These are phyloP conservation scores for Chalaropsis ovoidea DNA, from an alignment of 2,329 filamentous ascomycete species.

Conservation along the genomic window DNA sequence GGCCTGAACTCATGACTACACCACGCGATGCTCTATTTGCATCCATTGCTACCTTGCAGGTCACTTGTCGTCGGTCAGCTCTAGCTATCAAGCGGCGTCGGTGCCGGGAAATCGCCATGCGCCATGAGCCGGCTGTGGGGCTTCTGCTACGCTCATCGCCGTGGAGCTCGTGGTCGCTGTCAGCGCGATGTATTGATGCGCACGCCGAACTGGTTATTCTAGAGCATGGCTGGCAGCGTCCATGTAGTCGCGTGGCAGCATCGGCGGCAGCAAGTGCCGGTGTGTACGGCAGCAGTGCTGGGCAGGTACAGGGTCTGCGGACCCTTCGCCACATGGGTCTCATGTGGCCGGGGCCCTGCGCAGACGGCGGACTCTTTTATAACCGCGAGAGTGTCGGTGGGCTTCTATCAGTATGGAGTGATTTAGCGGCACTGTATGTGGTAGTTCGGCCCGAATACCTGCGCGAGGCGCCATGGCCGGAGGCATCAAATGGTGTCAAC, in stretches of 20 bases:
- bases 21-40: constrained; percentile 10
- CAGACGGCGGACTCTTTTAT: constrained; percentile 18
- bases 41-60: constrained; percentile 7
- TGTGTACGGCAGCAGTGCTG: constrained; percentile 15
- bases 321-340: constrained; percentile 12
- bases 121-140: not conserved
- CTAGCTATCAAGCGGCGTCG: not conserved
- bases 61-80: constrained; percentile 14
- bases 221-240: constrained; percentile 23
- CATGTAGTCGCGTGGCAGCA: constrained; percentile 17
- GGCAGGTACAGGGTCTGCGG: constrained; percentile 16
- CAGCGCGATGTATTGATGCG: constrained; percentile 14
- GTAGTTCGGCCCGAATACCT: constrained; percentile 22
- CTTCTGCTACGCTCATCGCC: constrained; percentile 15
- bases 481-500: not conserved
- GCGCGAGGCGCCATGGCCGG: not conserved
- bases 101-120: not conserved
- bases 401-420: constrained; percentile 18
- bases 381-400: constrained; percentile 10
- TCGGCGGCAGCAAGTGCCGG: constrained; percentile 6
- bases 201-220: constrained; percentile 17
- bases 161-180: constrained; percentile 21
- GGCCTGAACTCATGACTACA: constrained; percentile 17
- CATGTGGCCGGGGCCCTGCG: constrained; percentile 22
- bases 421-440: constrained; percentile 19